Conservation (phyloP, 768 basidiomycete genomes). For the Panellus pusillus region DNA sequence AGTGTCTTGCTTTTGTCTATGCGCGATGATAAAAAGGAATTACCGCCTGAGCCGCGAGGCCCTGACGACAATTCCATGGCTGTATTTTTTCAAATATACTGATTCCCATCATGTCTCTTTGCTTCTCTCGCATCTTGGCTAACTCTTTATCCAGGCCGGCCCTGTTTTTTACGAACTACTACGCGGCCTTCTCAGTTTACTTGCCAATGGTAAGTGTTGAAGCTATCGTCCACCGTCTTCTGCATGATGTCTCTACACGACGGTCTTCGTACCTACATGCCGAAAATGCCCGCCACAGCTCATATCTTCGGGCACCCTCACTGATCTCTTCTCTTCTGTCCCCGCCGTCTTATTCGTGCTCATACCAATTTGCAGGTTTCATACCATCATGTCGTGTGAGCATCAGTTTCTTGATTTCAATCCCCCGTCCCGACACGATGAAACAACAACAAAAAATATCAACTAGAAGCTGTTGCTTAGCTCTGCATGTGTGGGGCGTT, state of each 20-base stretch:
- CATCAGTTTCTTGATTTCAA: neutral
- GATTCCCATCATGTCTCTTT: constrained; percentile 30
- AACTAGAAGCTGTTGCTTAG: constrained; percentile 93
- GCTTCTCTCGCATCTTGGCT: neutral
- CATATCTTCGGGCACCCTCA: constrained; percentile 79
- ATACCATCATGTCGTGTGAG: too few relatives aligned
- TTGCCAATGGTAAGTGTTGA: constrained; percentile 32
- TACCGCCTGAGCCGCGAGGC: constrained; percentile 74
- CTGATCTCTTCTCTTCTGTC: constrained; percentile 26
- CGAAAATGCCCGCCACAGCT: constrained; percentile 96
- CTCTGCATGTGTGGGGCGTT: constrained; percentile 47
- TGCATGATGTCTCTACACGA: constrained; percentile 81
- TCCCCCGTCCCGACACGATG: constrained; percentile 34
- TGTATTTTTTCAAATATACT: constrained; percentile 67
- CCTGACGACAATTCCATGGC: constrained; percentile 80
- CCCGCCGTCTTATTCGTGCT: neutral
- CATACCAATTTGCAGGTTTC: neutral
- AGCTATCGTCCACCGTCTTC: constrained; percentile 4
- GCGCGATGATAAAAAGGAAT: constrained; percentile 72
- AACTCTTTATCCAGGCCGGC: too few relatives aligned
- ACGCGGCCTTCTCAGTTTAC: too few relatives aligned
- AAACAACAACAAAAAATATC: constrained; percentile 53
- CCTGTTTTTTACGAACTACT: too few relatives aligned
- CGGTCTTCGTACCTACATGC: constrained; percentile 87
- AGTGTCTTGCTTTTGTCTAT: neutral